Evolutionary conservation across 805 yeast species (phyloP), one percentile per base, ranked within the genome.

Genomic region (Starmerella stellata): DNA sequence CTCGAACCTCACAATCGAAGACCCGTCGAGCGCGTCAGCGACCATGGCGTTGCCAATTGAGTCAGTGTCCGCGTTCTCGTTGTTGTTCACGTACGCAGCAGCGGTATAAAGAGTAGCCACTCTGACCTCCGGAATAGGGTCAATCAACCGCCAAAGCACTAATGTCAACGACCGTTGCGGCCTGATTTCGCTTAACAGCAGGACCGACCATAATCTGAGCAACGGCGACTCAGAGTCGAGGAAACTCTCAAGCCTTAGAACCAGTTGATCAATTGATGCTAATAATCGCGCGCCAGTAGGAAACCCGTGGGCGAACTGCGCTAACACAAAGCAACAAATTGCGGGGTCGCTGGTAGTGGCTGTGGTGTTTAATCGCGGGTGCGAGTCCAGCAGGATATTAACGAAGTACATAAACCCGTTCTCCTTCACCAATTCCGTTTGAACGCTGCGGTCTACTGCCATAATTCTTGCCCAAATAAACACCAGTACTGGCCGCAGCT

Each of bases 401-500:
- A 82, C 72, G 55, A 90, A 90, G 56, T 90, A 87, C 50, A 75
- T 73, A 57, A 74, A 85, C 0, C 95, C 94, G 52, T 77, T 78
- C 52, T 87, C 96, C 50, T 85, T 85, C 46, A 90, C 70, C 23
- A 90, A 66, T 52, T 90, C 98, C 45, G 77, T 83, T 56, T 90
- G 98, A 3, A 94, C 81, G 51, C 78, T 77, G 46, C 72, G 70
- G 55, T 78, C 77, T 19, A 90, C 92, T 2, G 95, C 85, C 90
- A 90, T 82, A 18, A 90, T 82, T 47, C 96, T 67, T 1, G 96
- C 94, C 98, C 98, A 90, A 39, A 90, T 90, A 52, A 87, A 90
- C 1, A 90, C 90, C 41, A 90, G 60, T 3, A 87, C 93, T 0
- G 96, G 96, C 51, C 83, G 83, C 42, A 90, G 64, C 52, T 90